These are phyloP conservation scores for Vickermania ingenoplastis DNA, from an alignment of 208 protist genomes.

Conservation along the genomic window DNA sequence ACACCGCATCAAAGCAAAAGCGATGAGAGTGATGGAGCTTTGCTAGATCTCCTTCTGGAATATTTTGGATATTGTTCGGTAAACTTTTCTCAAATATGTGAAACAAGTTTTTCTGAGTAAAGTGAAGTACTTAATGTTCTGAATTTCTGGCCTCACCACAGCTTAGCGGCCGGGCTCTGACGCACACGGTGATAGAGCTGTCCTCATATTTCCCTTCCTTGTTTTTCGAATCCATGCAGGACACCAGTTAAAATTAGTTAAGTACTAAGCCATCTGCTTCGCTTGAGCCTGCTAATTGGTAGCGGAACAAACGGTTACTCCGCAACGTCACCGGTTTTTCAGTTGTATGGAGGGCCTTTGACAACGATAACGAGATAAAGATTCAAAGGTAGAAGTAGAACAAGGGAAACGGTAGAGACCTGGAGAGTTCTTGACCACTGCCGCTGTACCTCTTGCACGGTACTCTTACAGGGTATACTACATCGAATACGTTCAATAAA, in stretches of 20 bases:
- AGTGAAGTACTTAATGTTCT: constrained; percentile 15
- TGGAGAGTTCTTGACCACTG: too few relatives aligned
- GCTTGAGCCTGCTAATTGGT: too few relatives aligned
- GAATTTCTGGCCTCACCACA: constrained; percentile 20
- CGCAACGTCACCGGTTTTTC: too few relatives aligned
- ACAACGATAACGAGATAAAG: too few relatives aligned
- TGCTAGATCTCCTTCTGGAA: constrained; percentile 2
- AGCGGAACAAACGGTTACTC: too few relatives aligned
- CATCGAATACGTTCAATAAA: too few relatives aligned
- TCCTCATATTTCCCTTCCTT: constrained; percentile 38
- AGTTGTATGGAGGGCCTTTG: too few relatives aligned
- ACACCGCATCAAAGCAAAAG: constrained; percentile 80
- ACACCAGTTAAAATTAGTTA: not conserved
- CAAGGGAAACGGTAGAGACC: too few relatives aligned
- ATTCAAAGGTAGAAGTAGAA: too few relatives aligned
- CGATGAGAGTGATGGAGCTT: constrained; percentile 13
- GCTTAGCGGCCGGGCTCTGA: constrained; percentile 62
- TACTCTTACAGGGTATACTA: too few relatives aligned
- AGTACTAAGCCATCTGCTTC: too few relatives aligned
- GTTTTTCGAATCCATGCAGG: not conserved
- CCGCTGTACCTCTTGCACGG: too few relatives aligned
- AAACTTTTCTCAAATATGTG: constrained; percentile 26
- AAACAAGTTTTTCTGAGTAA: constrained; percentile 38
- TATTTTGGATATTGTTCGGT: constrained; percentile 1
- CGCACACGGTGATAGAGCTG: constrained; percentile 63